Percentiles rank a stretch among this genome's conserved stretches.
Evolutionary conservation across 192 early-diverging fungal genomes (phyloP).

Genomic region (Umbelopsis isabellina): DNA sequence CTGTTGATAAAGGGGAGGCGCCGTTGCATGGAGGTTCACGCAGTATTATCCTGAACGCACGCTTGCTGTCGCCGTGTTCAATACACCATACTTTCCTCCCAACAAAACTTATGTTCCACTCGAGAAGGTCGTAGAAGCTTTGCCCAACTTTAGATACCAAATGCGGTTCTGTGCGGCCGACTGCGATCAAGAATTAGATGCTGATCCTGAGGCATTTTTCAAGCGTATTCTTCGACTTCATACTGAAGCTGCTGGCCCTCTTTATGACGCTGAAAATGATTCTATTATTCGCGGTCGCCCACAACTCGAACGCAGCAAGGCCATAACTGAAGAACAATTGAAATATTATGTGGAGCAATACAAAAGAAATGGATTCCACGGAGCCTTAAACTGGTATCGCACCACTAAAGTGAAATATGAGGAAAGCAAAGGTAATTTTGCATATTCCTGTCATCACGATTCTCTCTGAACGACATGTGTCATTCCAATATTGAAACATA

Average conservation of each 20-base stretch:
- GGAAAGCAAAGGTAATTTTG: constrained; percentile 32
- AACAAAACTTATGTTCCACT: constrained; percentile 32
- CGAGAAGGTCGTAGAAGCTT: constrained; percentile 47
- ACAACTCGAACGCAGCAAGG: constrained; percentile 11
- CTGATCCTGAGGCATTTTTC: constrained; percentile 38
- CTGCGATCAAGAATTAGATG: constrained; percentile 51
- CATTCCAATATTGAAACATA: not conserved
- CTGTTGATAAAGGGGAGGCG: constrained; percentile 46
- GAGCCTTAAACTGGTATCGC: constrained; percentile 62
- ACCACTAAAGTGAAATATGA: constrained; percentile 34
- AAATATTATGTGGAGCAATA: constrained; percentile 56
- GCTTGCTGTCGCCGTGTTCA: constrained; percentile 50
- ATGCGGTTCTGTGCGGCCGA: constrained; percentile 36
- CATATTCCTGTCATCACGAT: not conserved
- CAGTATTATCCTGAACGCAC: constrained; percentile 65
- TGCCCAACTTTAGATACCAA: constrained; percentile 62
- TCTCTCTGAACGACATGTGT: not conserved
- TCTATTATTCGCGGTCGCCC: constrained; percentile 26
- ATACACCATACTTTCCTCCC: constrained; percentile 58
- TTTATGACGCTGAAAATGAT: constrained; percentile 25
- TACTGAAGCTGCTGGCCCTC: constrained; percentile 12
- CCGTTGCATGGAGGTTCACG: constrained; percentile 55
- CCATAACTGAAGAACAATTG: constrained; percentile 43
- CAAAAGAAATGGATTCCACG: constrained; percentile 49
- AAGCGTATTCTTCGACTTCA: constrained; percentile 34